Evolutionary conservation across 106 monocot genomes (phyloP), one percentile per base, ranked within the genome.

Genomic region (Iris macrosiphon): DNA sequence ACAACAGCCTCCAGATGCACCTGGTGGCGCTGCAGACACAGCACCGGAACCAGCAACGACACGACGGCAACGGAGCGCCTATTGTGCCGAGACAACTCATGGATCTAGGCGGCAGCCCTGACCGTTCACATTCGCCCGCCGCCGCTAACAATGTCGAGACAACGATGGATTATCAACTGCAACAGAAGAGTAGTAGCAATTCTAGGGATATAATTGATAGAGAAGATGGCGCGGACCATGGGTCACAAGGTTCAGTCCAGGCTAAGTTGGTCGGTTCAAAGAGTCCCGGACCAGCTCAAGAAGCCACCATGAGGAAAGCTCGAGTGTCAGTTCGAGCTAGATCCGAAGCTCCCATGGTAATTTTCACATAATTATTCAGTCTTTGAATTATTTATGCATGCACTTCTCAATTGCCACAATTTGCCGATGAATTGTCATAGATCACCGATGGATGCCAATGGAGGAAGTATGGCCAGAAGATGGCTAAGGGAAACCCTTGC

Each of bases 401-500:
- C n/a, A n/a, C n/a, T n/a, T n/a, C n/a, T n/a, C n/a, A n/a, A n/a
- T n/a, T n/a, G n/a, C n/a, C n/a, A n/a, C n/a, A n/a, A n/a, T n/a
- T n/a, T n/a, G n/a, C n/a, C n/a, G n/a, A n/a, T n/a, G n/a, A n/a
- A n/a, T n/a, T 10, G 15, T 60, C 60, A 27, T 24, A 94, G 93
- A 88, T 94, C 38, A 69, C 75, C 31, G 93, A 94, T 55, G 93
- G 93, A 28, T 94, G 93, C 34, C 93, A 94, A 59, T 86, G 86
- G 86, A 55, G 86, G 28, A 86, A 86, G 38, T 86, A 86, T 24
- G 81, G 86, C 17, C 86, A 86, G 68, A 86, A 86, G 59, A 81
- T 81, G 86, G 76, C 86, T 2, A 86, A 86, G 47, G 86, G 86
- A 26, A 86, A 86, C 48, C 86, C 81, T 0, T 86, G 86, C 37